These are phyloP conservation scores for Pezizomycotina sp. DNA, from an alignment of 2,329 filamentous ascomycete species.

Conservation along the genomic window DNA sequence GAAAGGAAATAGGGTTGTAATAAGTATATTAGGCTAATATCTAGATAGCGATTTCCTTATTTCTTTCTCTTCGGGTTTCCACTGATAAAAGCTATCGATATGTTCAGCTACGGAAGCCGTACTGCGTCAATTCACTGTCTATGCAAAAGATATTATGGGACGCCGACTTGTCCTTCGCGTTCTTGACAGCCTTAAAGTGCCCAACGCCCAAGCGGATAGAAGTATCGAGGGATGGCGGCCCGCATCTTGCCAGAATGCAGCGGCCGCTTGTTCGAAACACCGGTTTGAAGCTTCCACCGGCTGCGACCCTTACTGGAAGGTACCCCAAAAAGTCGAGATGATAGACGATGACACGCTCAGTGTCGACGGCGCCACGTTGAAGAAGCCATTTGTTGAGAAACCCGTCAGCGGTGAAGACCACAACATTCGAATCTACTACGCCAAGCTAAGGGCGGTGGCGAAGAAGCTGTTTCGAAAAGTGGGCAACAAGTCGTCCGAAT, in stretches of 20 bases:
- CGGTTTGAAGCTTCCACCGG: slow-evolving; percentile 40
- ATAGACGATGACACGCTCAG: slow-evolving; percentile 76
- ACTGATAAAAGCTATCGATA: slow-evolving; percentile 95
- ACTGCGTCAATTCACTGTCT: slow-evolving; percentile 90
- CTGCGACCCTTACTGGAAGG: slow-evolving; percentile 30
- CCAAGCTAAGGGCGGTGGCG: slow-evolving; percentile 69
- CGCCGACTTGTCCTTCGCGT: slow-evolving; percentile 68
- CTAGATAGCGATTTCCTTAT: slow-evolving; percentile 70
- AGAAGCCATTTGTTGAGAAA: slow-evolving; percentile 95
- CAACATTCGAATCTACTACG: slow-evolving; percentile 97
- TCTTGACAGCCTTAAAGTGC: slow-evolving; percentile 77
- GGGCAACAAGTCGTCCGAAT: slow-evolving; percentile 97
- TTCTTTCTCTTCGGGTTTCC: slow-evolving; percentile 96
- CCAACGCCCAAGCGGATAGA: slow-evolving; percentile 78
- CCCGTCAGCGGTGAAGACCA: slow-evolving; percentile 97
- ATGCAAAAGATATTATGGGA: slow-evolving; percentile 99
- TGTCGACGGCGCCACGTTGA: slow-evolving; percentile 66
- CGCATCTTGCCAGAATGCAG: slow-evolving; percentile 63
- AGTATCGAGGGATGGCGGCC: slow-evolving; percentile 84
- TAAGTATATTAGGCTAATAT: neutral
- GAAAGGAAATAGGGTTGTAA: slow-evolving; percentile 3
- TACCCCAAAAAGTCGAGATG: slow-evolving; percentile 56
- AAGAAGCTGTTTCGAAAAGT: slow-evolving; percentile 90
- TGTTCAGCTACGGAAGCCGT: slow-evolving; percentile 79
- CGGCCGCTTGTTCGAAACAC: slow-evolving; percentile 68